A percentile compares a stretch with the other conserved stretches of the same genome.
Evolutionary conservation across 176 grass and related monocot genomes (phyloP).

Genomic region (Eragrostis nindensis): DNA sequence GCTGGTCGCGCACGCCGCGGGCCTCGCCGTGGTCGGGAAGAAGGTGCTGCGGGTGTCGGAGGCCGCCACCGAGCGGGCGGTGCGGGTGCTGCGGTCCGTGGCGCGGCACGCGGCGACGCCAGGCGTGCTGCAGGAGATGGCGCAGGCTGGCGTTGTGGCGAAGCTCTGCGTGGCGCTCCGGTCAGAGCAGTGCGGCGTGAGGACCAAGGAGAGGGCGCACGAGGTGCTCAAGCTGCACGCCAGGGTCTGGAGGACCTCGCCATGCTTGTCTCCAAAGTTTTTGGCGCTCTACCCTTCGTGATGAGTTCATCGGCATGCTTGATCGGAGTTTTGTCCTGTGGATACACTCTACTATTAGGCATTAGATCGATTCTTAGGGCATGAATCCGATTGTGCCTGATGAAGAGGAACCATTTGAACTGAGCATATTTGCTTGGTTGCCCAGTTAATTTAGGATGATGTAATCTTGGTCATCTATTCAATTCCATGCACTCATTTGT

Average conservation of each 20-base stretch:
- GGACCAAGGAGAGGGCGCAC: conserved; percentile 74
- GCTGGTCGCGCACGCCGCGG: conserved; percentile 67
- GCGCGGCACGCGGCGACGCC: conserved; percentile 61
- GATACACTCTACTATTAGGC: conserved; percentile 14
- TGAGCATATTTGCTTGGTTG: conserved; percentile 26
- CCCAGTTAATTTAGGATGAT: conserved; percentile 22
- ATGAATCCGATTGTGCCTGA: conserved; percentile 41
- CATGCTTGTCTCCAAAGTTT: conserved; percentile 62
- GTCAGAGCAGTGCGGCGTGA: conserved; percentile 54
- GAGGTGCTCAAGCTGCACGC: conserved; percentile 83
- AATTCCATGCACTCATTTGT: background rate
- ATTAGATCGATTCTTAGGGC: conserved; percentile 35
- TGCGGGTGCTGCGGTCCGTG: conserved; percentile 69
- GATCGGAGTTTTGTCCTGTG: background rate
- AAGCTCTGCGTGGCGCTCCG: conserved; percentile 70
- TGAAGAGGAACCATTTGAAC: no score
- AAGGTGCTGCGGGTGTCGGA: conserved; percentile 72
- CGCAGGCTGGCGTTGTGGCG: conserved; percentile 56
- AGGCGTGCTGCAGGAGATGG: conserved; percentile 86
- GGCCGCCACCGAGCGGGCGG: conserved; percentile 68
- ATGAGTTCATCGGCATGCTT: conserved; percentile 13
- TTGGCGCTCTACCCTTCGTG: conserved; percentile 67
- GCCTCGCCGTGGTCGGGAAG: conserved; percentile 67
- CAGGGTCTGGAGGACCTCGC: conserved; percentile 71
- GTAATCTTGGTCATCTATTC: background rate